Base-by-base conservation (phyloP, 495 filamentous ascomycete genomes). In the Cetradonia linearis region DNA sequence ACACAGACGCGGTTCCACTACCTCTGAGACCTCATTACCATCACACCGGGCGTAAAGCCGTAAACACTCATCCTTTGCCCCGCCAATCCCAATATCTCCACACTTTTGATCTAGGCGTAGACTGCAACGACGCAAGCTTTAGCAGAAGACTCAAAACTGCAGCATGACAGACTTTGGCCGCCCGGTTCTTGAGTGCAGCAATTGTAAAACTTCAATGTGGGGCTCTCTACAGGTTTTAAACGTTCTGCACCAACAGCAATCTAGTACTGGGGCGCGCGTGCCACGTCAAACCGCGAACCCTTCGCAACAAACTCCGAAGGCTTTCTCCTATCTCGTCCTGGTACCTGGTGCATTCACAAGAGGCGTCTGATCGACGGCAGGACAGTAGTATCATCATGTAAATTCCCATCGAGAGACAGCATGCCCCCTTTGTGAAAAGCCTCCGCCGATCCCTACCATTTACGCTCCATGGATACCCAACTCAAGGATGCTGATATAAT, bases 381-480 rank as follows among this genome's bases (percentile, higher is more conserved):
- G 42, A 46, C 25, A 23, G 42, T 46, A 46, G 42, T 20, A 46
- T 46, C 20, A 46, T 25, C 42, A n/a, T 46, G 42, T 46, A 46
- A 46, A 46, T 46, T 46, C n/a, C n/a, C 42, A 46, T 46, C 42
- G 42, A 46, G 42, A 46, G 42, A 20, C 25, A 20, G 42, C 20
- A 46, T 31, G 7, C 18, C 47, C 42, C 16, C 28, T 38, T 47
- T 50, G 14, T 23, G 25, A 31, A 28, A 50, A 49, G 57, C 36
- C 31, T 52, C 42, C 23, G 37, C 34, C 27, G 37, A 38, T 16
- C 47, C 49, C 47, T 46, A 59, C 37, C 46, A 40, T 52, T 6
- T 23, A 59, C 53, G 60, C 60, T 53, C 44, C 60, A 56, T 56
- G 30, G 60, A 47, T 56, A 62, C 60, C 60, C 60, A 62, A 62